Conservation (phyloP, 108 stramenopile genomes). For the Conticribra guillardii region DNA sequence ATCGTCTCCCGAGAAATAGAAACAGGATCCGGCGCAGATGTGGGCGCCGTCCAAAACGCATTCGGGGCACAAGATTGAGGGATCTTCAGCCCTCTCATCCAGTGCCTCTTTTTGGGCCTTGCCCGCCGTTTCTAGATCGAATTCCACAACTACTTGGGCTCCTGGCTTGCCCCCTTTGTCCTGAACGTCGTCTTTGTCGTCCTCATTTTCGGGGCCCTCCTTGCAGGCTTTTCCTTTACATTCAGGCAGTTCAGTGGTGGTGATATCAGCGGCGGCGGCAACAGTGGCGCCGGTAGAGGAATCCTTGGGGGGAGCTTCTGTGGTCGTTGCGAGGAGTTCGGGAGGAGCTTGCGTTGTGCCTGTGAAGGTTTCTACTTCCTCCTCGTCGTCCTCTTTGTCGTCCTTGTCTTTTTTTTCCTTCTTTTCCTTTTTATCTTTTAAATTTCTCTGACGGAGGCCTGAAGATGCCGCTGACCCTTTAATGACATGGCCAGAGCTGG, state of each 20-base stretch:
- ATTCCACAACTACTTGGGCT: neutral
- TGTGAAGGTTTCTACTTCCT: neutral
- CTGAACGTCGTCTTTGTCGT: neutral
- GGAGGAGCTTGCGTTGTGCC: neutral
- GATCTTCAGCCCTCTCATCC: neutral
- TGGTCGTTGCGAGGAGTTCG: neutral
- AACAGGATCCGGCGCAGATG: slow-evolving; percentile 2
- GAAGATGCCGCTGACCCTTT: neutral
- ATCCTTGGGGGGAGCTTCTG: neutral
- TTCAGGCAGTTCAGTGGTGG: neutral
- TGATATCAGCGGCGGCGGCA: neutral
- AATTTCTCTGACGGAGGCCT: neutral
- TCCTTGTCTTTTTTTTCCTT: neutral
- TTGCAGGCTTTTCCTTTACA: neutral
- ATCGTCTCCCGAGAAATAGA: slow-evolving; percentile 1
- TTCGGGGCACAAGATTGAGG: neutral
- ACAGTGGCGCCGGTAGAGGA: neutral
- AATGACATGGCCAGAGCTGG: neutral
- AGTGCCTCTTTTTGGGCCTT: neutral
- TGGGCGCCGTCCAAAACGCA: neutral
- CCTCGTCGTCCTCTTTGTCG: neutral
- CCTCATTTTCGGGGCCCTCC: neutral
- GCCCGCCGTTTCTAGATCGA: neutral
- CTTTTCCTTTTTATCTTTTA: neutral
- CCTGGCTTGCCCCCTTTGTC: too few species aligned